Evolutionary conservation across 2,329 filamentous ascomycete species (phyloP).

Genomic region (Pseudovirgaria hyperparasitica): DNA sequence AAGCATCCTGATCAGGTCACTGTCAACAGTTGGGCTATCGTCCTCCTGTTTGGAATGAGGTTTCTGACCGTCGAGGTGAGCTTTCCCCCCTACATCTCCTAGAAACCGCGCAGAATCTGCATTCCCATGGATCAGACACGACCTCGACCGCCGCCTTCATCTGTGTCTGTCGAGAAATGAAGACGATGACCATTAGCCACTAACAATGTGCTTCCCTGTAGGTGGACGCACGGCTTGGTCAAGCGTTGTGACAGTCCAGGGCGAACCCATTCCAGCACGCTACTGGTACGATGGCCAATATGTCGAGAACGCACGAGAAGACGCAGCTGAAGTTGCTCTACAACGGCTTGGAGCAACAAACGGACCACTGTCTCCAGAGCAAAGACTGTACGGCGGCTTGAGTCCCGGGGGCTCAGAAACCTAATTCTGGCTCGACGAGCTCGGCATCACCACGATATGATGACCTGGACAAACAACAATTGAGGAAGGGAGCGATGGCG

Average conservation of each 20-base stretch:
- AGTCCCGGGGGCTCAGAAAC: no score
- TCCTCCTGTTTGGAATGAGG: constrained; percentile 19
- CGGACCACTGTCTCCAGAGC: no score
- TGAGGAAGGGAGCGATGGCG: no score
- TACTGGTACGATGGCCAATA: constrained; percentile 25
- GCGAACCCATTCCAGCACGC: constrained; percentile 15
- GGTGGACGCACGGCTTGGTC: constrained; percentile 26
- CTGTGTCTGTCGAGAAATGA: neutral
- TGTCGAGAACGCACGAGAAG: constrained; percentile 21
- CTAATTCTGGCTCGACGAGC: no score
- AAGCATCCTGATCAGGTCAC: constrained; percentile 13
- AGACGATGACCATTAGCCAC: neutral
- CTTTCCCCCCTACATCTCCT: no score
- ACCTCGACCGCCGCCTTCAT: no score
- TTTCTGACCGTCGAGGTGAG: constrained; percentile 25
- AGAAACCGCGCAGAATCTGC: no score
- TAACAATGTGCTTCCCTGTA: constrained; percentile 5
- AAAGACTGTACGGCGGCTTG: no score
- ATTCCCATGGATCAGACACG: no score
- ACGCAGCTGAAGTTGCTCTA: constrained; percentile 17
- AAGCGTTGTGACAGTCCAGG: constrained; percentile 15
- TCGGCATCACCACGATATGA: no score
- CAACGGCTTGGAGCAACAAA: constrained; percentile 2
- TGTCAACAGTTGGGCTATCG: constrained; percentile 14
- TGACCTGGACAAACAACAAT: no score